Evolutionary conservation across 1,284 basidiomycete species (phyloP).

Genomic region (Rhodotorula sp.): DNA sequence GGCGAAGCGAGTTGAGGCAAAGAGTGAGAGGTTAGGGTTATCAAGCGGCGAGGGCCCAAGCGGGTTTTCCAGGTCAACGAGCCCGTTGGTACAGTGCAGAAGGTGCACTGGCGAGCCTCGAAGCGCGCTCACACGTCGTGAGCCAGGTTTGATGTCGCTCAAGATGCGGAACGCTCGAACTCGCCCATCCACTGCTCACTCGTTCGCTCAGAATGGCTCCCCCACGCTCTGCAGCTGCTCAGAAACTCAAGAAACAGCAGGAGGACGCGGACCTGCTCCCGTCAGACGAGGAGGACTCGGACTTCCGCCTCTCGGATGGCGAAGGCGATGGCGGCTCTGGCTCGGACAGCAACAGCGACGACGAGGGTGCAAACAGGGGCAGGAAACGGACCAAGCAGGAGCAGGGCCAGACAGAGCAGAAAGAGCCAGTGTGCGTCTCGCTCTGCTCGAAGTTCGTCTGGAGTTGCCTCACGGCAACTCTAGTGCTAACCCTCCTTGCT

Average conservation of each 20-base stretch:
- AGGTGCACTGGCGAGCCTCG: no score
- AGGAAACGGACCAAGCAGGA: slow-evolving; percentile 1
- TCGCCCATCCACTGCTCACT: background rate
- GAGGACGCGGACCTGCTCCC: slow-evolving; percentile 30
- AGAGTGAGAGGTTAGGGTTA: no score
- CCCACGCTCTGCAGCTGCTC: slow-evolving; percentile 2
- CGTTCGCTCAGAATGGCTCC: slow-evolving; percentile 17
- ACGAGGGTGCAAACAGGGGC: background rate
- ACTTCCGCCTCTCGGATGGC: slow-evolving; percentile 15
- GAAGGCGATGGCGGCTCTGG: slow-evolving; percentile 15
- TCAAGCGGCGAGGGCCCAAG: no score
- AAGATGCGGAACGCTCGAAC: background rate
- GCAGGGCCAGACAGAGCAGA: background rate
- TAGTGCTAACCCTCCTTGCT: background rate
- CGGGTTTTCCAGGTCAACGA: no score
- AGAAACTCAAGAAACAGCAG: slow-evolving; percentile 5
- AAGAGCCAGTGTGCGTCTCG: background rate
- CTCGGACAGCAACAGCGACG: slow-evolving; percentile 14
- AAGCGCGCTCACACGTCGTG: no score
- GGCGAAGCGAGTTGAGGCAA: no score
- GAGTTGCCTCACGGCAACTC: background rate
- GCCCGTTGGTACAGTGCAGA: no score
- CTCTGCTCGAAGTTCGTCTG: background rate
- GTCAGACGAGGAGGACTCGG: slow-evolving; percentile 32
- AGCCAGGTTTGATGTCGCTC: no score